phyloP scores from a whole-genome alignment of 1,139 yeast genomes.

The Lodderomyces parapsilosis region DNA sequence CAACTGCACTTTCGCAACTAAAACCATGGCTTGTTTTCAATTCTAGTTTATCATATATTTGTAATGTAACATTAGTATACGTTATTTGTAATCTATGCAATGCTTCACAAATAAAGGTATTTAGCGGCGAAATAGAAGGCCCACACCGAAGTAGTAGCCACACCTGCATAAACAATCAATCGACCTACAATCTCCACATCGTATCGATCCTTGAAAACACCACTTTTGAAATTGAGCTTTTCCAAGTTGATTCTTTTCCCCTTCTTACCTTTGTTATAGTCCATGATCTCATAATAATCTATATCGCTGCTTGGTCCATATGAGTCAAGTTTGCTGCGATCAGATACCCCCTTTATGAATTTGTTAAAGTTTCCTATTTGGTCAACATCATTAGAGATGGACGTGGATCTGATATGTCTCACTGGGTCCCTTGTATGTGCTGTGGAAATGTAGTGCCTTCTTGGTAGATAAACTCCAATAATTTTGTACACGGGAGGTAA shows the following conservation, averaged over 20 bases:
- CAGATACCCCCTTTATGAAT: slow-evolving; percentile 31
- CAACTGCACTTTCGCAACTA: no score
- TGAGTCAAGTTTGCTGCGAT: slow-evolving; percentile 24
- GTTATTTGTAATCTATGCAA: no score
- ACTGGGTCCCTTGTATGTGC: slow-evolving; percentile 38
- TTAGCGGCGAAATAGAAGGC: slow-evolving; percentile 34
- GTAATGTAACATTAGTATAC: no score
- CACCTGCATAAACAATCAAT: slow-evolving; percentile 72
- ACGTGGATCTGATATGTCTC: slow-evolving; percentile 38
- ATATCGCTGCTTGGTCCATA: slow-evolving; percentile 43
- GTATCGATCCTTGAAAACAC: slow-evolving; percentile 54
- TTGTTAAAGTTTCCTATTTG: slow-evolving; percentile 37
- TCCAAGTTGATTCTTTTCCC: slow-evolving; percentile 1
- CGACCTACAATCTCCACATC: slow-evolving; percentile 77
- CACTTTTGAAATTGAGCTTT: slow-evolving; percentile 21
- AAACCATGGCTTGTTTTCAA: neutral
- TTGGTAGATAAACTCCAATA: slow-evolving; percentile 42
- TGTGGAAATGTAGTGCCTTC: slow-evolving; percentile 39
- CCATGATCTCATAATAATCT: slow-evolving; percentile 44
- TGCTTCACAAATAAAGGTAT: slow-evolving; percentile 14
- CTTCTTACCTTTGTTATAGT: slow-evolving; percentile 22
- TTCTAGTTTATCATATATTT: neutral
- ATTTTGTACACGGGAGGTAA: slow-evolving; percentile 48
- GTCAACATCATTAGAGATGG: slow-evolving; percentile 38
- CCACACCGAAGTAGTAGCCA: slow-evolving; percentile 50